Evolutionary conservation across 106 monocot genomes (phyloP), one percentile per base, ranked within the genome.

Genomic region (Iris macrosiphon): DNA sequence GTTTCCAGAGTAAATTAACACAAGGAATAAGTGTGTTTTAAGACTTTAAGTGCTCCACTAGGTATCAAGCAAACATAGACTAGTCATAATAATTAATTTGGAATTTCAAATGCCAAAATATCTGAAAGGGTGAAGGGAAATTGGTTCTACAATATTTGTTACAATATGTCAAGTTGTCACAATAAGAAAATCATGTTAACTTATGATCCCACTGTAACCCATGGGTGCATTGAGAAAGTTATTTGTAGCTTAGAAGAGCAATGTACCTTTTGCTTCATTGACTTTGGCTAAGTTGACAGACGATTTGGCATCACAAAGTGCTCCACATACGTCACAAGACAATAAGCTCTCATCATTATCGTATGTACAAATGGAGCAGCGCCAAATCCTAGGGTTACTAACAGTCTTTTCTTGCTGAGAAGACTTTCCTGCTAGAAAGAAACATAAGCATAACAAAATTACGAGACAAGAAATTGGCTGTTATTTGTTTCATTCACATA

Each of bases 281-380:
- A 31, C 25, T 33, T 54, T 70, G 43, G 24, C 58, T 52, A 42
- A 29, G 1, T 69, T 73, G 15, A 35, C 39, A 35, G 55, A 66
- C 23, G 57, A 57, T n/a, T n/a, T n/a, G 15, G 67, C 52, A 55
- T 61, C 72, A 20, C 71, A 73, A 45, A 82, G 23, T 61, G 77
- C 83, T 45, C 90, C 90, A 73, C 96, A 98, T 25, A 83, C 75
- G 21, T 90, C 89, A 80, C 96, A 98, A 40, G 59, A 83, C 11
- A 64, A 47, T 40, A 64, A 75, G 18, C 28, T 65, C 25, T 72
- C 57, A 41, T 83, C 77, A 73, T 98, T 98, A 23, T 87, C 72
- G 44, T 57, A 75, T n/a, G 80, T 83, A 51, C 96, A 98, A 59
- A 98, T 80, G 13, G 68, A 69, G 62, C 96, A 98, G 17, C 30